Conservation (phyloP, 1,284 basidiomycete genomes). For the Fistulina hepatica region DNA sequence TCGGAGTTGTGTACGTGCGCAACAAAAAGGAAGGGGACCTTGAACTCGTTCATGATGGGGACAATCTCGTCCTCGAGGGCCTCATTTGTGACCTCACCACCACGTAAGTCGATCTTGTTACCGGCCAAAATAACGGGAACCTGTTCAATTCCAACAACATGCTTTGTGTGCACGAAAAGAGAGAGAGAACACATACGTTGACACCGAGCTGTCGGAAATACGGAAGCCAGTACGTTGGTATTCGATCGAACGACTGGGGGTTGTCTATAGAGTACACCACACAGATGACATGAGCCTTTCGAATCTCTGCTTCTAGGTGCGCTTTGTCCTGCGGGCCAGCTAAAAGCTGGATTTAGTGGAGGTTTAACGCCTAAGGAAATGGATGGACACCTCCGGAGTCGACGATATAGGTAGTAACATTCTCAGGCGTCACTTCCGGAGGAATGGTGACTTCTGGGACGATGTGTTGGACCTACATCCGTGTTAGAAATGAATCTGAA, state of each 20-base stretch:
- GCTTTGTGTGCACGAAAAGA: background rate
- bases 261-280: conserved; percentile 96
- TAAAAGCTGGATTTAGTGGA: conserved; percentile 18
- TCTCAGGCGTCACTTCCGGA: conserved; percentile 90
- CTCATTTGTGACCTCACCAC: conserved; percentile 88
- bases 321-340: conserved; percentile 71
- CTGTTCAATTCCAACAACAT: conserved; percentile 29
- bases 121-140: conserved; percentile 96
- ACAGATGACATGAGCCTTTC: conserved; percentile 95
- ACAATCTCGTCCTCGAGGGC: conserved; percentile 90
- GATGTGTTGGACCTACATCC: conserved; percentile 70
- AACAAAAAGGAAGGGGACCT: conserved; percentile 38
- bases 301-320: conserved; percentile 89
- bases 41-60: conserved; percentile 96
- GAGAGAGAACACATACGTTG: conserved; percentile 47
- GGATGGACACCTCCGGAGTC: conserved; percentile 76
- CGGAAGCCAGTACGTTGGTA: conserved; percentile 98
- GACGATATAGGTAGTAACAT: conserved; percentile 91
- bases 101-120: conserved; percentile 95
- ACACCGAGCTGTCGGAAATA: conserved; percentile 92
- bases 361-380: conserved; percentile 6
- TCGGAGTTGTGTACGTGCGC: conserved; percentile 4
- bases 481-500: conserved; percentile 14
- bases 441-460: conserved; percentile 95
- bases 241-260: conserved; percentile 91